These are phyloP conservation scores for Melaleuca alternifolia DNA, from an alignment of 345 rosid species.

Conservation along the genomic window DNA sequence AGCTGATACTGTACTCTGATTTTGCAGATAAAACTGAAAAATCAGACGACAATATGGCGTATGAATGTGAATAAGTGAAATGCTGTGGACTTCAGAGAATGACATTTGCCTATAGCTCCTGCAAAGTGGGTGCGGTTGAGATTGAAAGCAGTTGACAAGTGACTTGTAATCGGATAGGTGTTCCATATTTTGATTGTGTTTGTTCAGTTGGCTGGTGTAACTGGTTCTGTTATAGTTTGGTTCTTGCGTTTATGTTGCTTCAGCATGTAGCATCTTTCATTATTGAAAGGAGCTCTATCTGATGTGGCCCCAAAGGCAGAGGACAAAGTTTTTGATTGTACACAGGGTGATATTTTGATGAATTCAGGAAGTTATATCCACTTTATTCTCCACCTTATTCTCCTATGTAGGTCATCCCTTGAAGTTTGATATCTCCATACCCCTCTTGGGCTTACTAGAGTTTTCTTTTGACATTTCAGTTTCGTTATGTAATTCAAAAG, in stretches of 20 bases:
- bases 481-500: background rate
- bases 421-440: background rate
- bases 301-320: background rate
- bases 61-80: background rate
- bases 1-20: background rate
- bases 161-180: background rate
- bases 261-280: background rate
- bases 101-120: background rate
- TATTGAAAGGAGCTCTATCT: background rate
- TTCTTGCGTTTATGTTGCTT: background rate
- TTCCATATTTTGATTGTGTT: background rate
- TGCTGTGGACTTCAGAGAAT: background rate
- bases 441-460: background rate
- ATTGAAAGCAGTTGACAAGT: background rate
- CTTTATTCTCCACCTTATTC: background rate
- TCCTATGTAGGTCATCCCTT: background rate
- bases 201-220: background rate
- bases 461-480: background rate
- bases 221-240: background rate
- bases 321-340: background rate
- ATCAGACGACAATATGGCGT: background rate
- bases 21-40: background rate
- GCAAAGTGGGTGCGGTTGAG: background rate
- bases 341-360: background rate
- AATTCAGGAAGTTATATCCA: background rate